Evolutionary conservation across 2,329 filamentous ascomycete species (phyloP).

Genomic region (Incumbomyces delicatus): DNA sequence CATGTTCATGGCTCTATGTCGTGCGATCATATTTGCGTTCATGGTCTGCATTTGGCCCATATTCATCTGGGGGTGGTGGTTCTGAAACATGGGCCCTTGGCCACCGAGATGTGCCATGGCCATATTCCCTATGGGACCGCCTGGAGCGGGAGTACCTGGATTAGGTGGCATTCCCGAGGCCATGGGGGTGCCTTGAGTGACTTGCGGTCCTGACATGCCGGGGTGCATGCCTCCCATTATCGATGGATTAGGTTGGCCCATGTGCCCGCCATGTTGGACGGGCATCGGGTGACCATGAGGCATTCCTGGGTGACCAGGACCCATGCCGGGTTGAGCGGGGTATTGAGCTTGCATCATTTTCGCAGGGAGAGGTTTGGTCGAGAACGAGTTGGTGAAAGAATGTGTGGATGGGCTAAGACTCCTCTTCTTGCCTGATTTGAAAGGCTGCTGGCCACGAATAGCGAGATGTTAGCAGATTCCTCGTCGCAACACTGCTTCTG

Average conservation of each 20-base stretch:
- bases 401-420: neutral
- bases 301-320: slow-evolving; percentile 44
- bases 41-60: slow-evolving; percentile 20
- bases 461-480: neutral
- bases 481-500: neutral
- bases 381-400: too few species aligned
- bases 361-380: slow-evolving; percentile 21
- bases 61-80: slow-evolving; percentile 21
- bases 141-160: slow-evolving; percentile 41
- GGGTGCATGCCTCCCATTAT: slow-evolving; percentile 52
- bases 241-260: slow-evolving; percentile 37
- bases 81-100: slow-evolving; percentile 46
- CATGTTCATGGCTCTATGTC: slow-evolving; percentile 23
- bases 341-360: slow-evolving; percentile 48
- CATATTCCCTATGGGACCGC: slow-evolving; percentile 46
- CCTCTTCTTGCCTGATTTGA: neutral
- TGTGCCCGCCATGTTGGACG: slow-evolving; percentile 46
- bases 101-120: slow-evolving; percentile 52
- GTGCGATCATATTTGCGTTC: slow-evolving; percentile 12
- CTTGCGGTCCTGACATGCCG: slow-evolving; percentile 51
- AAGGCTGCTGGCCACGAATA: neutral
- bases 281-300: slow-evolving; percentile 53
- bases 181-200: slow-evolving; percentile 54
- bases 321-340: slow-evolving; percentile 49
- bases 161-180: slow-evolving; percentile 54